Evolutionary conservation across 2,329 filamentous ascomycete genomes (phyloP).

Genomic region (Paramyrothecium sp.): DNA sequence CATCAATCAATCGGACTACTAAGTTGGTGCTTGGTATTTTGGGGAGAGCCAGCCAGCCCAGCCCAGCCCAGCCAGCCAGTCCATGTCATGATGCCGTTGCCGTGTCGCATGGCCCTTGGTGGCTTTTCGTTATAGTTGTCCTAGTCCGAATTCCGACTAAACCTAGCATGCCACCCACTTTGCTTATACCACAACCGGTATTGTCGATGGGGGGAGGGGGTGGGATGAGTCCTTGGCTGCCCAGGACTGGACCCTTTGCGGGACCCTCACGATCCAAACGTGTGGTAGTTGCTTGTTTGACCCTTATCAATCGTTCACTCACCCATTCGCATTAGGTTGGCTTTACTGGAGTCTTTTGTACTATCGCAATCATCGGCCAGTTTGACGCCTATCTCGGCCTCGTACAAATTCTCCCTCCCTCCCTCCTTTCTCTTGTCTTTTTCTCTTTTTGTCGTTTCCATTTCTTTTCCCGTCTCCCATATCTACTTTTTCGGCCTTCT

Average conservation of each 20-base stretch:
- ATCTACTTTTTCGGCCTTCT: neutral
- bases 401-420: neutral
- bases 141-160: neutral
- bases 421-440: slow-evolving; percentile 1
- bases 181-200: neutral
- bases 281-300: neutral
- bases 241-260: neutral
- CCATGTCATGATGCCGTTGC: too few relatives aligned
- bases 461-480: slow-evolving; percentile 3
- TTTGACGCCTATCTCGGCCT: neutral
- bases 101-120: too few relatives aligned
- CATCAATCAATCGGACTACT: neutral
- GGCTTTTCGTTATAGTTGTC: neutral
- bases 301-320: neutral
- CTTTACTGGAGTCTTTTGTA: neutral
- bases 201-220: neutral
- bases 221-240: too few relatives aligned
- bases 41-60: too few relatives aligned
- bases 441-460: slow-evolving; percentile 1
- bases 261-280: neutral
- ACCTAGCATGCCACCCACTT: neutral
- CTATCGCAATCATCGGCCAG: neutral
- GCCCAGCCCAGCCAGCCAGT: too few relatives aligned
- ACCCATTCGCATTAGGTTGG: neutral
- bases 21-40: too few relatives aligned